phyloP scores from a whole-genome alignment of 108 stramenopile species.

The Stephanodiscus minutulus region DNA sequence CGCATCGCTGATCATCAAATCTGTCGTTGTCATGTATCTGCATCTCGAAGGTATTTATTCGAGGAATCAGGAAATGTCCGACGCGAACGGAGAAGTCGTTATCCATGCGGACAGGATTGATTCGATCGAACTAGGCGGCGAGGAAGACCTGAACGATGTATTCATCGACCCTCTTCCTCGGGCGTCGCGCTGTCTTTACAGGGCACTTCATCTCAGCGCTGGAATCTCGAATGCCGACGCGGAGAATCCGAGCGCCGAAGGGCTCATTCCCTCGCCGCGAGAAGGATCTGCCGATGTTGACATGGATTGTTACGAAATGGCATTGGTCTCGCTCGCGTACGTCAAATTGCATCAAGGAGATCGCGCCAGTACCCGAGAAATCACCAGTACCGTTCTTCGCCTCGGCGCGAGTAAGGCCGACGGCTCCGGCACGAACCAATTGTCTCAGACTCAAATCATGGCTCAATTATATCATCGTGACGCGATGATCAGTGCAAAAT shows the following conservation, averaged over 20 bases:
- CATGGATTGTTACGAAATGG: constrained; percentile 28
- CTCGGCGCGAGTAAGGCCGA: neutral
- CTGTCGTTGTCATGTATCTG: neutral
- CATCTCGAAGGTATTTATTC: constrained; percentile 19
- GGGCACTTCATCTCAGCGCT: constrained; percentile 27
- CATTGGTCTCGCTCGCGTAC: constrained; percentile 57
- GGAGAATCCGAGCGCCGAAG: neutral
- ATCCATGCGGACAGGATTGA: neutral
- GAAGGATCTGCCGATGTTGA: constrained; percentile 9
- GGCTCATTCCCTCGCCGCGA: neutral
- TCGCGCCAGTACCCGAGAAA: constrained; percentile 43
- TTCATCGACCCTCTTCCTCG: constrained; percentile 26
- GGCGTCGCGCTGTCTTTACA: constrained; percentile 35
- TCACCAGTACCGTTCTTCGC: constrained; percentile 43
- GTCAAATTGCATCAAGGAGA: constrained; percentile 60
- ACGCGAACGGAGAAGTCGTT: constrained; percentile 12
- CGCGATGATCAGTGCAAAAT: neutral
- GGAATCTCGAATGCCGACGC: neutral
- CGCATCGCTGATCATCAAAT: neutral
- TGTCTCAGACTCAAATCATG: neutral
- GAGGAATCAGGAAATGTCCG: constrained; percentile 16
- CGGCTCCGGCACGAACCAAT: neutral
- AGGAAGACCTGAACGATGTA: constrained; percentile 41
- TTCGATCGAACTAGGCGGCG: constrained; percentile 39
- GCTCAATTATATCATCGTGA: constrained; percentile 7